A percentile compares a stretch with the other conserved stretches of the same genome.
Conservation (phyloP, 1,284 basidiomycete genomes). For the Coniferiporia sulphurascens region DNA sequence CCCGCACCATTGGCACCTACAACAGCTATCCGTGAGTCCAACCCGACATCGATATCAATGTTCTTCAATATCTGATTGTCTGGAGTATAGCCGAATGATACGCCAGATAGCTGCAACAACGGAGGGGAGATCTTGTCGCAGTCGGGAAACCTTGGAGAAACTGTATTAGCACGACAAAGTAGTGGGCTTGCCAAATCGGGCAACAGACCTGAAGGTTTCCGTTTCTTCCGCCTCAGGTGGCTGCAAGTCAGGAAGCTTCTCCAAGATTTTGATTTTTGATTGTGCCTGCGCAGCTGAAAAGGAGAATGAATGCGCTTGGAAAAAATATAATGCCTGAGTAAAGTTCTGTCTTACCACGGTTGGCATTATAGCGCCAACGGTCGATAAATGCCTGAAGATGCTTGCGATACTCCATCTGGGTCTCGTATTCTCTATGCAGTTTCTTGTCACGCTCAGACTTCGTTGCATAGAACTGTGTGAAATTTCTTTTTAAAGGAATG, state of each 20-base stretch:
- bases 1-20: slow-evolving; percentile 83
- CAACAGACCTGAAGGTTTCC: slow-evolving; percentile 62
- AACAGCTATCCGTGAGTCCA: slow-evolving; percentile 88
- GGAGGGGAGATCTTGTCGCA: slow-evolving; percentile 96
- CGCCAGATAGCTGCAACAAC: slow-evolving; percentile 89
- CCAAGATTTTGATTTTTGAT: slow-evolving; percentile 96
- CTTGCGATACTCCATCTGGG: slow-evolving; percentile 91
- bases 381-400: slow-evolving; percentile 98
- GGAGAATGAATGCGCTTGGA: background rate
- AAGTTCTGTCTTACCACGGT: slow-evolving; percentile 51
- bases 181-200: slow-evolving; percentile 8
- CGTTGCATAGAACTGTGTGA: slow-evolving; percentile 98
- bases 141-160: slow-evolving; percentile 68
- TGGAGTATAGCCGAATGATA: slow-evolving; percentile 85
- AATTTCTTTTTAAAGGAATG: slow-evolving; percentile 67
- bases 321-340: background rate
- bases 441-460: slow-evolving; percentile 93
- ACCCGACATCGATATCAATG: slow-evolving; percentile 86
- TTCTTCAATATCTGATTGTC: slow-evolving; percentile 79
- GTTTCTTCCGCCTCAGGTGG: slow-evolving; percentile 88
- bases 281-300: slow-evolving; percentile 82
- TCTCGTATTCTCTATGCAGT: slow-evolving; percentile 90
- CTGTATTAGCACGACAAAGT: slow-evolving; percentile 1
- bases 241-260: slow-evolving; percentile 93
- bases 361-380: slow-evolving; percentile 93